Percentiles rank a stretch among this genome's conserved stretches.
Evolutionary conservation across 306 rosid species (phyloP).

Genomic region (Acmispon strigosus): DNA sequence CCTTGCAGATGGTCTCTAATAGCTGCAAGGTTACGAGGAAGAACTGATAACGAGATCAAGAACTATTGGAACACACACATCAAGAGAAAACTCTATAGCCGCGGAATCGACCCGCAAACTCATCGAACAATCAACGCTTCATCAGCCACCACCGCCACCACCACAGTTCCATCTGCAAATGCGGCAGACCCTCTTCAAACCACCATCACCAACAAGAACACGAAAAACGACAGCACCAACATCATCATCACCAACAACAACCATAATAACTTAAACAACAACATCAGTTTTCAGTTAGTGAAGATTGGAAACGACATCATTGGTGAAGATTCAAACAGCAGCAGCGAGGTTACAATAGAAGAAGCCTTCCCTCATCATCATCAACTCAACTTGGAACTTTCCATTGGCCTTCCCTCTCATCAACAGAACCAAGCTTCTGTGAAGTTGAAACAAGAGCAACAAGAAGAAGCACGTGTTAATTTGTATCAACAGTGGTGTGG

Average conservation of each 20-base stretch:
- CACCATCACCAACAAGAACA: background rate
- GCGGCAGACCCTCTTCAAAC: background rate
- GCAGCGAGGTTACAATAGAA: constrained; percentile 35
- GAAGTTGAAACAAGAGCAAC: constrained; percentile 12
- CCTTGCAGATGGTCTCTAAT: constrained; percentile 70
- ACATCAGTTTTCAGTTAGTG: constrained; percentile 4
- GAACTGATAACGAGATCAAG: constrained; percentile 74
- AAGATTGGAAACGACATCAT: background rate
- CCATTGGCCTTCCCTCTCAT: constrained; percentile 45
- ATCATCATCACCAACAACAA: background rate
- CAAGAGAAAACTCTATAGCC: constrained; percentile 55
- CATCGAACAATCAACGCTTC: constrained; percentile 48
- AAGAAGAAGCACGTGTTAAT: constrained; percentile 1
- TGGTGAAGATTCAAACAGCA: constrained; percentile 40
- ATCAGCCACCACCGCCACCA: background rate
- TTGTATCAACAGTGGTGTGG: constrained; percentile 20
- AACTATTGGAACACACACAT: constrained; percentile 79
- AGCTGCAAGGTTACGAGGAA: constrained; percentile 63
- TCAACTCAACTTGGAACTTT: constrained; percentile 53
- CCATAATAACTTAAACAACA: background rate
- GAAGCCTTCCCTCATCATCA: constrained; percentile 9
- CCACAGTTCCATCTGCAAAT: background rate
- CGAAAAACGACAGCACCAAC: background rate
- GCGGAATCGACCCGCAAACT: constrained; percentile 67
- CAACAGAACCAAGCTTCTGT: background rate